Base-by-base conservation (phyloP, 768 basidiomycete species). In the Amanita inopinata region DNA sequence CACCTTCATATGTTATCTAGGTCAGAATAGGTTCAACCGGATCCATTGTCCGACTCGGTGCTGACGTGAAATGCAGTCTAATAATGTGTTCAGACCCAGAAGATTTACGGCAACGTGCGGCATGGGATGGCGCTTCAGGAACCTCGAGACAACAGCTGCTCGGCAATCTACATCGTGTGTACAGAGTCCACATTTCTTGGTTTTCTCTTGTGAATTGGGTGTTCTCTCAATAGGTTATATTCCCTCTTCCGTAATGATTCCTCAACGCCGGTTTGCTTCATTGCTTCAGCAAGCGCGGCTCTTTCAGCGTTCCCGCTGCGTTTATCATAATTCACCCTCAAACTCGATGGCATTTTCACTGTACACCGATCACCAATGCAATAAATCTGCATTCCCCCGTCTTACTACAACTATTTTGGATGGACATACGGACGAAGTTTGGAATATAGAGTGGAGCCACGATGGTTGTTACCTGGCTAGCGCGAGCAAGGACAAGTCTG, bases 381-480 rank as follows among this genome's bases (percentile, higher is more conserved):
- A 80, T 48, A 74, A 81, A 54, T 73, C 76, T 19, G 74, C 74
- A 30, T 98, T 99, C 63, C 96, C 96, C 5, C 74, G 76, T 33
- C 67, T 83, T 18, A 92, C 87, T 9, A 92, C 89, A 2, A 82
- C 84, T 18, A 81, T 92, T 39, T 65, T 97, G 46, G 75, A 80
- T 33, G 87, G 82, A 22, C 94, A 97, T 60, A 73, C 69, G 8
- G 89, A 98, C 56, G 91, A 99, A 58, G 92, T 99, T 32, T 98
- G 94, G 93, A 80, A 85, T 56, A 61, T 98, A 46, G 84, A 83
- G 57, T 99, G 93, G 93, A 94, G 91, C 61, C 88, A 87, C 52
- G 80, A 83, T 56, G 96, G 96, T 2, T 61, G 62, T 37, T 80
- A 73, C 53, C 68, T 99, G 38, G 96, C 93, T 22, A 92, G 81